phyloP scores from a whole-genome alignment of 106 monocot species.

The Ottelia alismoides region DNA sequence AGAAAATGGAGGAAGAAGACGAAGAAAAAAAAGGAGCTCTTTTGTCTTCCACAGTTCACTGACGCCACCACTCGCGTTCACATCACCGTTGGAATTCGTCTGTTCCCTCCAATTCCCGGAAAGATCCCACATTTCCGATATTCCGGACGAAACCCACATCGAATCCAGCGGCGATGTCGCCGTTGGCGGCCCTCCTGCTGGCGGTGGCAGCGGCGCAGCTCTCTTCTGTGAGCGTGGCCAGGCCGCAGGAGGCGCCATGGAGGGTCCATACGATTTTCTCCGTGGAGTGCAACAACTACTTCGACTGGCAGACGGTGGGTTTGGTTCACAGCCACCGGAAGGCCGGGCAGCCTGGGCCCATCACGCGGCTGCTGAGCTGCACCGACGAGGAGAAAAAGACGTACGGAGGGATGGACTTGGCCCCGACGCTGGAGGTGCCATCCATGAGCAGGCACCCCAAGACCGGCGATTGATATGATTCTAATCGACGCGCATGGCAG shows the following conservation, averaged over 20 bases:
- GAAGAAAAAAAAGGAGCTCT: too few relatives aligned
- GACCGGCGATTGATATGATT: constrained; percentile 91
- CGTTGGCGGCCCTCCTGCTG: too few relatives aligned
- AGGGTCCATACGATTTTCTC: constrained; percentile 95
- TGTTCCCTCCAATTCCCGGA: too few relatives aligned
- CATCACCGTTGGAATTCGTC: too few relatives aligned
- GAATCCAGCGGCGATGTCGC: too few relatives aligned
- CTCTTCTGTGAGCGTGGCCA: constrained; percentile 8
- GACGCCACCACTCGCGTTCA: too few relatives aligned
- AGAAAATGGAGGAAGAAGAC: too few relatives aligned
- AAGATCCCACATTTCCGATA: too few relatives aligned
- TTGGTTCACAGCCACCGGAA: constrained; percentile 79
- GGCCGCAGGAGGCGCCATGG: constrained; percentile 37
- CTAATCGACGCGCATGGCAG: too few relatives aligned
- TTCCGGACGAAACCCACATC: too few relatives aligned
- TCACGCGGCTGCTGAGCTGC: constrained; percentile 90
- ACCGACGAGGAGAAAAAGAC: constrained; percentile 48
- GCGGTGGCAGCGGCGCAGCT: constrained; percentile 2
- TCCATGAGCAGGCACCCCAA: constrained; percentile 88
- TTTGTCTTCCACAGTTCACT: too few relatives aligned
- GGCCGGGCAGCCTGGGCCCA: constrained; percentile 73
- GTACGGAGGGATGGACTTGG: constrained; percentile 70
- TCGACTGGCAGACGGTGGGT: constrained; percentile 98
- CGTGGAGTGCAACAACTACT: constrained; percentile 89
- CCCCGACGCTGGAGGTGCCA: constrained; percentile 82